Base-by-base conservation (phyloP, 257 asterid species). In the Nicotiana benthamiana region DNA sequence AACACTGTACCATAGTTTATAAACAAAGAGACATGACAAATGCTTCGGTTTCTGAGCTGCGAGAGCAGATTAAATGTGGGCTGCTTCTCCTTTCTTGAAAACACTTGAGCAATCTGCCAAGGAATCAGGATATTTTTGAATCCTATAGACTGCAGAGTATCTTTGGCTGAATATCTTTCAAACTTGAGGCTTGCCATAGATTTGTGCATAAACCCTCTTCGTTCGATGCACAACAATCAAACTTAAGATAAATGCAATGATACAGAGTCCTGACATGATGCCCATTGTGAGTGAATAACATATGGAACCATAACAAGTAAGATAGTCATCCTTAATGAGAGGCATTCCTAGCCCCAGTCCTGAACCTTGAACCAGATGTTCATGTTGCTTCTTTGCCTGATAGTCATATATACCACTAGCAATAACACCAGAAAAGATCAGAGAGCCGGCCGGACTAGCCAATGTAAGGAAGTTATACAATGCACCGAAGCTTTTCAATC, bases 391-490 rank as follows among this genome's bases (percentile, higher is more conserved):
- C 86, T 88, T 97, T 20, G 97, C 97, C 76, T 94, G 95, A 9
- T 86, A 84, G 81, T 93, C 98, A 56, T 93, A 94, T 75, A 94
- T 92, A 83, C 93, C 90, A 75, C 97, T 93, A 8, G 97, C 97
- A 46, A 94, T 88, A 43, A 93, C 83, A 59, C 97, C 97, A 1
- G 97, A 93, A 83, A 94, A 90, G 60, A 94, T 74, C 67, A 94
- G 80, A 3, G 98, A 93, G 79, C 97, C 97, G 1, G 92, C 93
- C 1, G 98, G 97, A 83, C 91, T 92, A 18, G 97, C 97, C 70
- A 93, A 75, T 3, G 97, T 93, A 24, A 94, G 91, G 82, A 93
- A 94, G 87, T 92, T 93, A 86, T 94, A 94, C 56, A 94, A 57
- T 5, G 94, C 89, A 1, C 90, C 87, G 3, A 85, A 85, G 78